Percentiles rank a stretch among this genome's conserved stretches.
phyloP scores from a whole-genome alignment of 148 eudicot genomes.

The Nyssa sinensis region DNA sequence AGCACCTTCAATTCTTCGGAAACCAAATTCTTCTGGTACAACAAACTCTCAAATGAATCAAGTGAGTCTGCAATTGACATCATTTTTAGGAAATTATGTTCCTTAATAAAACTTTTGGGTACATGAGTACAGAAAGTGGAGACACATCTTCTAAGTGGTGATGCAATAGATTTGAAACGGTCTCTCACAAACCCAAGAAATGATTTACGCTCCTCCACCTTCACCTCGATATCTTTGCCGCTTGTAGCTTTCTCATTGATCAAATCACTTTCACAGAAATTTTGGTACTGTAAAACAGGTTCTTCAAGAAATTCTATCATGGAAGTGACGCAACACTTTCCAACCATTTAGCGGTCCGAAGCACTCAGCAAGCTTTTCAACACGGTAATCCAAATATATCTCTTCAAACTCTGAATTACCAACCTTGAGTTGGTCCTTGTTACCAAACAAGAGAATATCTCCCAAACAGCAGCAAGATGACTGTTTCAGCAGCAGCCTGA shows the following conservation, averaged over 20 bases:
- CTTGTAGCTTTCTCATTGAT: not conserved
- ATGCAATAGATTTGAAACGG: constrained; percentile 24
- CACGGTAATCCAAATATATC: too few relatives aligned
- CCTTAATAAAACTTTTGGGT: constrained; percentile 30
- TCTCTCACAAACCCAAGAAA: constrained; percentile 31
- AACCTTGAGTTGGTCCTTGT: constrained; percentile 29
- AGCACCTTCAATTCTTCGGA: constrained; percentile 25
- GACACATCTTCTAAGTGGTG: constrained; percentile 33
- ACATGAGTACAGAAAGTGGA: constrained; percentile 36
- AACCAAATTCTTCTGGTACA: constrained; percentile 20
- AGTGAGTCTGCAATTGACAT: constrained; percentile 15
- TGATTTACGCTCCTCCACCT: constrained; percentile 12
- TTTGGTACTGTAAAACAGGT: constrained; percentile 33
- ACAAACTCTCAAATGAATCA: constrained; percentile 24
- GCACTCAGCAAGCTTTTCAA: constrained; percentile 38
- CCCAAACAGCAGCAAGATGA: constrained; percentile 25
- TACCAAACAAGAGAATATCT: too few relatives aligned
- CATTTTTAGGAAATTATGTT: constrained; percentile 23
- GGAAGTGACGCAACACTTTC: too few relatives aligned
- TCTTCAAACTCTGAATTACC: constrained; percentile 28
- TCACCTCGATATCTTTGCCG: too few relatives aligned
- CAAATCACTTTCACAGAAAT: constrained; percentile 14
- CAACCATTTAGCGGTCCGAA: constrained; percentile 45
- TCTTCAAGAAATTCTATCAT: constrained; percentile 39
- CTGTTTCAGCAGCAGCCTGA: constrained; percentile 25